Evolutionary conservation across 805 yeast genomes (phyloP).

Genomic region (Metschnikowia kofuensis): DNA sequence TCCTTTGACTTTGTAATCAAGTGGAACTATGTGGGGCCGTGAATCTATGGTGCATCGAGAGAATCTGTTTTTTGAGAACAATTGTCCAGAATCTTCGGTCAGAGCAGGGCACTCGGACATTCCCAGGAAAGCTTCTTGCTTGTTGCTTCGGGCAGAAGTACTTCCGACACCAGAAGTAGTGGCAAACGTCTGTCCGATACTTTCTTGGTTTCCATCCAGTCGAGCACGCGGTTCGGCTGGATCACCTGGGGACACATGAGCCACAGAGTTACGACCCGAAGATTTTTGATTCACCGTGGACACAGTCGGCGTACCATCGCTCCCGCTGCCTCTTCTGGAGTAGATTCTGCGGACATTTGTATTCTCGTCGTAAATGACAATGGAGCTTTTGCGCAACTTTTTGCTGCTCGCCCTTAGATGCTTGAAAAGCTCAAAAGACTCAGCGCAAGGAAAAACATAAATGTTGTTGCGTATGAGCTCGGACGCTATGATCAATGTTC

Average conservation of each 20-base stretch:
- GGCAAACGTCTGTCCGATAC: no score
- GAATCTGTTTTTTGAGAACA: background rate
- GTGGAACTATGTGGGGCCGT: constrained; percentile 32
- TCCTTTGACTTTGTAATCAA: constrained; percentile 30
- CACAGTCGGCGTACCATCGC: background rate
- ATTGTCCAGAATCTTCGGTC: background rate
- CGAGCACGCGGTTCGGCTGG: no score
- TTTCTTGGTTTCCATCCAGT: no score
- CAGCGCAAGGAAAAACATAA: constrained; percentile 30
- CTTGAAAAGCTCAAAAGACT: constrained; percentile 29
- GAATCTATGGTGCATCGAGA: constrained; percentile 21
- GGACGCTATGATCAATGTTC: constrained; percentile 29
- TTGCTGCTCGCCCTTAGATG: constrained; percentile 22
- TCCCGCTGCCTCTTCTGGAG: background rate
- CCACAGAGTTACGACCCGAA: no score
- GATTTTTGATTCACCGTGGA: no score
- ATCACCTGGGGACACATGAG: no score
- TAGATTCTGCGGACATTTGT: constrained; percentile 1
- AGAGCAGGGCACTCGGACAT: background rate
- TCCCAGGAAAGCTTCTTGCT: no score
- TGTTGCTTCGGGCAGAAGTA: no score
- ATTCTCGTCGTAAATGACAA: constrained; percentile 12
- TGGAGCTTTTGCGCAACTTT: constrained; percentile 21
- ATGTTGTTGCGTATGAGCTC: constrained; percentile 30
- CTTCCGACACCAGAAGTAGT: no score